Conservation (phyloP, 169 alveolate genomes). For the Eimeria tenella region DNA sequence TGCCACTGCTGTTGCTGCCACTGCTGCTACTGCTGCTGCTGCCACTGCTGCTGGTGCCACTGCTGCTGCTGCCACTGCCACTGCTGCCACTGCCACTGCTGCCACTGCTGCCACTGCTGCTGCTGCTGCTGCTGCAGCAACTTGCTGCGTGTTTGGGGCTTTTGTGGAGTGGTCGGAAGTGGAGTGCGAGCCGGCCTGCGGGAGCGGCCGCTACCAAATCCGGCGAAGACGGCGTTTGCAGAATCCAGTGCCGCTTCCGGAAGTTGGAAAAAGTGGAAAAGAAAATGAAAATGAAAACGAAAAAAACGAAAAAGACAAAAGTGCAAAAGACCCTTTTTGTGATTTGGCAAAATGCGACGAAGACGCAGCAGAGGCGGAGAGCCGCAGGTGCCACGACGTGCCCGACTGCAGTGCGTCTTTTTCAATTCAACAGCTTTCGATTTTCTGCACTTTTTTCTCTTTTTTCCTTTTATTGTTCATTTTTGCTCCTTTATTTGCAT, state of each 20-base stretch:
- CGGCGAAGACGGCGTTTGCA: constrained; percentile 32
- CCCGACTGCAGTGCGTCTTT: constrained; percentile 17
- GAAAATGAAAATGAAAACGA: background rate
- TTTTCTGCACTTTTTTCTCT: background rate
- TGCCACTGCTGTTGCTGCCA: too few relatives aligned
- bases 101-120: background rate
- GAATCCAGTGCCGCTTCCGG: constrained; percentile 15
- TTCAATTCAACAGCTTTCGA: background rate
- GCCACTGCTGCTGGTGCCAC: too few relatives aligned
- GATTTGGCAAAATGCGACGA: background rate
- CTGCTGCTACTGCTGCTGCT: too few relatives aligned
- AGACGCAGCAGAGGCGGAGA: background rate
- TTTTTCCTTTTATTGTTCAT: too few relatives aligned
- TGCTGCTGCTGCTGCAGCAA: constrained; percentile 23
- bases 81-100: too few relatives aligned
- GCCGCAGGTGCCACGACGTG: background rate
- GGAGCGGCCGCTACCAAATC: constrained; percentile 29
- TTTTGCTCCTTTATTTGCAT: too few relatives aligned
- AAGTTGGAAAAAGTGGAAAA: background rate
- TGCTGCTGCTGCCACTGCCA: too few relatives aligned
- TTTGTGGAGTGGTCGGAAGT: constrained; percentile 67
- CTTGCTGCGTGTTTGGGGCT: constrained; percentile 64
- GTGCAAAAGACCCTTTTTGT: background rate
- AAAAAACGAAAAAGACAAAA: background rate
- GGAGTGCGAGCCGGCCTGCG: constrained; percentile 56